Percentiles rank a stretch among this genome's conserved stretches.
Conservation (phyloP, 108 stramenopile species). For the Cyclostephanos invisitatus region DNA sequence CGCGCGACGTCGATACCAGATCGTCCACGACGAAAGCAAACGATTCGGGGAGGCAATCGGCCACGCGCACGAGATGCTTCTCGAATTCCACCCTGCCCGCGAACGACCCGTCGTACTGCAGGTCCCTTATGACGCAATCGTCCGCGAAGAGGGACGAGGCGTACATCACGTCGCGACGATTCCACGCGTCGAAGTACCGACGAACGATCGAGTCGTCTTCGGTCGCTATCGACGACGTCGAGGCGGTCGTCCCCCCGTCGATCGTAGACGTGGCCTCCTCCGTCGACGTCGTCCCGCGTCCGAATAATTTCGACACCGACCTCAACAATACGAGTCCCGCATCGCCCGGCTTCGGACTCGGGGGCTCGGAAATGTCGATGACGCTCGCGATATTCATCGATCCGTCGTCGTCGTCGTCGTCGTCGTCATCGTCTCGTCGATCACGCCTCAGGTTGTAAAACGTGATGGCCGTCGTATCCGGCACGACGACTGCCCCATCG, state of each 20-base stretch:
- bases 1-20: slow-evolving; percentile 32
- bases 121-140: slow-evolving; percentile 51
- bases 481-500: neutral
- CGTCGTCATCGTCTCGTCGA: neutral
- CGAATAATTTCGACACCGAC: slow-evolving; percentile 27
- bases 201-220: slow-evolving; percentile 27
- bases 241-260: neutral
- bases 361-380: slow-evolving; percentile 42
- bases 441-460: neutral
- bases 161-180: slow-evolving; percentile 66
- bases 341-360: slow-evolving; percentile 39
- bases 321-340: slow-evolving; percentile 36
- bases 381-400: slow-evolving; percentile 18
- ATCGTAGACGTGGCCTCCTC: too few relatives aligned
- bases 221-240: too few relatives aligned
- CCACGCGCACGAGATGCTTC: slow-evolving; percentile 54
- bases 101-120: slow-evolving; percentile 75
- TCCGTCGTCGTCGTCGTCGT: neutral
- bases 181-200: slow-evolving; percentile 78
- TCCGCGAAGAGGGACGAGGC: slow-evolving; percentile 60
- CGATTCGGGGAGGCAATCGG: slow-evolving; percentile 58
- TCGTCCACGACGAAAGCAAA: slow-evolving; percentile 77
- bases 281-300: slow-evolving; percentile 1
- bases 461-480: slow-evolving; percentile 12
- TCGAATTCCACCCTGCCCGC: slow-evolving; percentile 48